Evolutionary conservation across 441 rosid genomes (phyloP).

Genomic region (Adansonia rubrostipa): DNA sequence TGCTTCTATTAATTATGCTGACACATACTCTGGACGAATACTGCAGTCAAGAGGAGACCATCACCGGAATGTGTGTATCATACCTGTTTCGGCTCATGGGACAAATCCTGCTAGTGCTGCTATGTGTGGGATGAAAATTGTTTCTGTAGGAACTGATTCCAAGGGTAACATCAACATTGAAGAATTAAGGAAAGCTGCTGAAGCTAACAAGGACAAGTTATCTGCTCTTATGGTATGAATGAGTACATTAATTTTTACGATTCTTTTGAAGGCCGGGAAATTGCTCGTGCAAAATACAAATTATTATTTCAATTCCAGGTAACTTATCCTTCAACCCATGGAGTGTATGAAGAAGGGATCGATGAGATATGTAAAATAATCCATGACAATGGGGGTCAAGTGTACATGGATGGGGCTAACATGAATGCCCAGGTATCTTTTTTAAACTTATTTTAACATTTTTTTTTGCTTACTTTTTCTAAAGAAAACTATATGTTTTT

Average conservation of each 20-base stretch:
- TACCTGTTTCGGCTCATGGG: conserved; percentile 97
- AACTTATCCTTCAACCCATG: conserved; percentile 95
- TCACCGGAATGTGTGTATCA: conserved; percentile 93
- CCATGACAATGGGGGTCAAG: conserved; percentile 95
- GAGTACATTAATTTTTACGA: conserved; percentile 1
- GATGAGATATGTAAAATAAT: conserved; percentile 90
- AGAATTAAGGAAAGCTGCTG: conserved; percentile 87
- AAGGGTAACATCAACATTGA: conserved; percentile 94
- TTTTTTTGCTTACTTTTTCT: neutral
- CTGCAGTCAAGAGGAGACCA: conserved; percentile 92
- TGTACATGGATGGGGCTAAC: conserved; percentile 99
- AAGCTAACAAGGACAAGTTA: conserved; percentile 79
- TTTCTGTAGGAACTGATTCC: conserved; percentile 90
- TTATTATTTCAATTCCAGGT: conserved; percentile 51
- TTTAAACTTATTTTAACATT: neutral
- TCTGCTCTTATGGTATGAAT: conserved; percentile 81
- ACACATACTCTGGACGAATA: conserved; percentile 22
- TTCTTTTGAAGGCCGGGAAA: conserved; percentile 1
- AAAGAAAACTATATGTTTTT: conserved; percentile 1
- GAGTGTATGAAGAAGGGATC: conserved; percentile 93
- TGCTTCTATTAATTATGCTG: neutral
- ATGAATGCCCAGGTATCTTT: conserved; percentile 88
- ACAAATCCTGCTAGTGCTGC: conserved; percentile 99
- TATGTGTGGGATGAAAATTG: conserved; percentile 98
- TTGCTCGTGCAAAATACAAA: neutral